Base-by-base conservation (phyloP, 1,284 basidiomycete species). In the Ceratobasidium sp. region DNA sequence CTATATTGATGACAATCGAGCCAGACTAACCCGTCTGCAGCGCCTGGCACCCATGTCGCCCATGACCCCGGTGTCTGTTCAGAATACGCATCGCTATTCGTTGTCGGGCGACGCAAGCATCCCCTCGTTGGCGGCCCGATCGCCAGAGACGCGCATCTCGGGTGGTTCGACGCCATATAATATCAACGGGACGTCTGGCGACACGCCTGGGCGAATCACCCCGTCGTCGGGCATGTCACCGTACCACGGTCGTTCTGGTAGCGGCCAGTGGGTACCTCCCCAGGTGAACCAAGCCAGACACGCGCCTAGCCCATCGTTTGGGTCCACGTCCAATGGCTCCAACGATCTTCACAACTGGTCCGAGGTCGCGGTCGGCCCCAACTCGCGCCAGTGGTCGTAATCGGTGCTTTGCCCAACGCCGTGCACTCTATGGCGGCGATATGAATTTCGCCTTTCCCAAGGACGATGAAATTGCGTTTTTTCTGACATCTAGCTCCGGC, bases 301-400 rank as follows among this genome's bases (percentile, higher is more conserved):
- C 32, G 70, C 70, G 29, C 57, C 70, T 0, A 73, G 70, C 52
- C 70, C 70, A 17, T 73, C 70, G 49, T 73, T 73, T 32, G 70
- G 70, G 17, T 73, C 70, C 8, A 46, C 19, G 5, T 73, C 70
- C 56, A 73, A 73, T 22, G 70, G 70, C 43, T 62, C 70, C 32
- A 61, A 71, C n/a, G 70, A 73, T 32, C 43, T 64, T 9, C 70
- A 64, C 70, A 73, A 73, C 70, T 73, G 70, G 70, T 73, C 70
- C 19, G 70, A 73, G 49, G 70, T 73, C 8, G 59, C 70, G 19
- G 70, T 73, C 17, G 70, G 70, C 5, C 70, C 70, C 6, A 73
- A 73, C 49, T 64, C 70, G 34, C 70, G 70, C 19, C 70, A 73
- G 49, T 73, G 70, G 70, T 1, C 57, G 13, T 73, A 64, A 34